phyloP scores from a whole-genome alignment of 1,139 yeast species.

The Wickerhamomyces sp. region DNA sequence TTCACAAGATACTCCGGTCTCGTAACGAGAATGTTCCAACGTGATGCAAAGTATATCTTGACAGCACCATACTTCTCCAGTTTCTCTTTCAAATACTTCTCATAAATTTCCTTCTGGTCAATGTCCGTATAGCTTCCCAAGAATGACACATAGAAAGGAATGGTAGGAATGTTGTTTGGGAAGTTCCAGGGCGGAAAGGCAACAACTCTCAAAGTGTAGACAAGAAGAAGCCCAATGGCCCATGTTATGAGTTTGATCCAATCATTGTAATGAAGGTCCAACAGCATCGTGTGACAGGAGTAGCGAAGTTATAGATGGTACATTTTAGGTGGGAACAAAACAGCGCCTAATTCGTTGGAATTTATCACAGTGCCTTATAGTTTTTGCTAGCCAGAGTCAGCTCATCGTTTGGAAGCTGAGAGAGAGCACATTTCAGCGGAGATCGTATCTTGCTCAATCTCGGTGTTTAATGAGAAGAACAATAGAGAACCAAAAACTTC shows the following conservation, averaged over 20 bases:
- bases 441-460: too few relatives aligned
- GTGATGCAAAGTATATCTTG: slow-evolving; percentile 54
- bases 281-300: too few relatives aligned
- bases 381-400: too few relatives aligned
- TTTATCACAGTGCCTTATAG: too few relatives aligned
- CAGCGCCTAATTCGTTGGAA: too few relatives aligned
- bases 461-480: too few relatives aligned
- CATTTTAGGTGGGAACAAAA: too few relatives aligned
- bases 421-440: too few relatives aligned
- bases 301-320: too few relatives aligned
- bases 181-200: slow-evolving; percentile 32
- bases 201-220: slow-evolving; percentile 6
- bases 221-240: background rate
- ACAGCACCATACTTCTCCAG: slow-evolving; percentile 52
- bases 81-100: slow-evolving; percentile 34
- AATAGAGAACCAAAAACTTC: too few relatives aligned
- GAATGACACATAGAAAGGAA: slow-evolving; percentile 57
- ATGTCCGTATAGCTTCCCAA: slow-evolving; percentile 38
- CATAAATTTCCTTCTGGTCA: slow-evolving; percentile 47
- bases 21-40: slow-evolving; percentile 56
- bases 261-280: too few relatives aligned
- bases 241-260: slow-evolving; percentile 2
- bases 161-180: slow-evolving; percentile 47
- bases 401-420: too few relatives aligned
- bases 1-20: slow-evolving; percentile 43